Evolutionary conservation across 2,329 filamentous ascomycete genomes (phyloP).

Genomic region (Diaporthe sp.): DNA sequence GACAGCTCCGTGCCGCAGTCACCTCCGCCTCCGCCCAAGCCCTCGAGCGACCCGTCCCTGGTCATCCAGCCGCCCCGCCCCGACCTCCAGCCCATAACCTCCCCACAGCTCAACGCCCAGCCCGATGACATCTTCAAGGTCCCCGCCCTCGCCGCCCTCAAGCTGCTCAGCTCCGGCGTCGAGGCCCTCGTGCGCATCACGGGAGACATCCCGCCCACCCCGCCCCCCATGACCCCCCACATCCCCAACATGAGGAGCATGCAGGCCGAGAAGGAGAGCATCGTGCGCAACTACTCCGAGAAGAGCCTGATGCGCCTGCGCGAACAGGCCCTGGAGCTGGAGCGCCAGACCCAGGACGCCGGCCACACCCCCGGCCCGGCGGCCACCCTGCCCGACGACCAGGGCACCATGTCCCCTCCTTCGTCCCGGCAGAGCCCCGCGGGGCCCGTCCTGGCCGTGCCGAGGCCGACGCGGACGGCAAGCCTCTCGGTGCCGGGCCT

Average conservation of each 20-base stretch:
- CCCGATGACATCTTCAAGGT: constrained; percentile 79
- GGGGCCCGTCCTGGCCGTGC: constrained; percentile 3
- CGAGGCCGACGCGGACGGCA: constrained; percentile 30
- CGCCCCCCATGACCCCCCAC: constrained; percentile 70
- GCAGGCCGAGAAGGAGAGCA: constrained; percentile 70
- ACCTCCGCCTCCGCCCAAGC: constrained; percentile 51
- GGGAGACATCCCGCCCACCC: constrained; percentile 85
- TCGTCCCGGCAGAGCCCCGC: constrained; percentile 27
- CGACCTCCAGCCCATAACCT: constrained; percentile 41
- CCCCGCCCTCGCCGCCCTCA: constrained; percentile 78
- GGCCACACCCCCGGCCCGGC: constrained; percentile 31
- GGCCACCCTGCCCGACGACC: constrained; percentile 11
- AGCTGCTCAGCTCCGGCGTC: constrained; percentile 78
- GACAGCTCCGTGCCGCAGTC: constrained; percentile 43
- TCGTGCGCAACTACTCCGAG: constrained; percentile 67
- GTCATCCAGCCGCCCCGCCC: constrained; percentile 33
- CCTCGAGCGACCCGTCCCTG: constrained; percentile 50
- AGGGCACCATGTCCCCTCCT: constrained; percentile 9
- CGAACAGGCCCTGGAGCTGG: constrained; percentile 47
- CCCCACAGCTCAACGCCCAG: constrained; percentile 44
- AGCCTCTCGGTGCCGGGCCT: constrained; percentile 37
- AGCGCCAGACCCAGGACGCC: constrained; percentile 43
- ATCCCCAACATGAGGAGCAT: constrained; percentile 74
- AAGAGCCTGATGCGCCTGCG: constrained; percentile 60
- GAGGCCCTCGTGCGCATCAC: constrained; percentile 78